Conservation (phyloP, 169 alveolate genomes). For the Pseudocohnilembus persalinus region DNA sequence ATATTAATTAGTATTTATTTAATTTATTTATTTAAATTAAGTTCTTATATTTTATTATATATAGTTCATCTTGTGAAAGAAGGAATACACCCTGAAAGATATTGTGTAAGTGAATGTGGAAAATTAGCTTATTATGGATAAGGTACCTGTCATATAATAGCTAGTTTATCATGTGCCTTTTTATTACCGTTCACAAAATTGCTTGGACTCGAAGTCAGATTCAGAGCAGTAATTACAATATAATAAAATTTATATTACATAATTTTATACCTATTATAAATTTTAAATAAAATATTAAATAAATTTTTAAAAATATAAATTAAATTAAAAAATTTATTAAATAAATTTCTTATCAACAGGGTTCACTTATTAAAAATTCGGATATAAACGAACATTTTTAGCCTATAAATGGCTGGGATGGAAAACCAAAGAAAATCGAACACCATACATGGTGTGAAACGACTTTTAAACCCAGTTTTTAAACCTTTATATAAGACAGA, state of each 20-base stretch:
- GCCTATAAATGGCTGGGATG: neutral
- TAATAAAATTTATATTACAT: too few relatives aligned
- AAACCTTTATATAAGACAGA: neutral
- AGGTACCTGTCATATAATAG: conserved; percentile 15
- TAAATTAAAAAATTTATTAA: too few relatives aligned
- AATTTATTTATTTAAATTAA: too few relatives aligned
- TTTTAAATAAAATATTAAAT: too few relatives aligned
- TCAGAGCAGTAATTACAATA: neutral
- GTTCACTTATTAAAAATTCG: neutral
- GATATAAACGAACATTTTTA: neutral
- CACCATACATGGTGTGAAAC: conserved; percentile 16
- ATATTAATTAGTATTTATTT: too few relatives aligned
- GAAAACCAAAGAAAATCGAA: conserved; percentile 7
- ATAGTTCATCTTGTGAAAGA: conserved; percentile 14
- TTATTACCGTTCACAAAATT: conserved; percentile 1
- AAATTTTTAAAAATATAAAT: too few relatives aligned
- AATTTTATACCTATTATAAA: too few relatives aligned
- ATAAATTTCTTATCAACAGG: neutral
- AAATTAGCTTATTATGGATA: conserved; percentile 15
- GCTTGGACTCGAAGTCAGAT: conserved; percentile 3
- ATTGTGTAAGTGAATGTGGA: conserved; percentile 7
- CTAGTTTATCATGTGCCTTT: conserved; percentile 7
- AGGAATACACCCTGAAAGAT: conserved; percentile 23
- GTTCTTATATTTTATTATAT: too few relatives aligned
- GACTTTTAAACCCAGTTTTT: neutral